These are phyloP conservation scores for Aspergillus sp. DNA, from an alignment of 2,329 filamentous ascomycete species.

Conservation along the genomic window DNA sequence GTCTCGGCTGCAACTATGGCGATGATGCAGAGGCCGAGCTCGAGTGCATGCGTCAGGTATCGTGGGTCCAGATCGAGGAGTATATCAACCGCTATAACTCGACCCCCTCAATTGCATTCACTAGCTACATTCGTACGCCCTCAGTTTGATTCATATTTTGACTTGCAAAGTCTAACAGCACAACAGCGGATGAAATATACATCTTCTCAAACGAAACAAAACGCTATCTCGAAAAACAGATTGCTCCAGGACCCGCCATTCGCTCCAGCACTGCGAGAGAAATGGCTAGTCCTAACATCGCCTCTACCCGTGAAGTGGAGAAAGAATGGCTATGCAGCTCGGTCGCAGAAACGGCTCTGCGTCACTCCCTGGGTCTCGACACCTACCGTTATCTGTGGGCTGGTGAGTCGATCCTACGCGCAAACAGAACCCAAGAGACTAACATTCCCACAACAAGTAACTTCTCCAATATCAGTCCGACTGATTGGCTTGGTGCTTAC, in stretches of 20 bases:
- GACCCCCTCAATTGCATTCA: slow-evolving; percentile 20
- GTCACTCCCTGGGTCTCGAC: slow-evolving; percentile 9
- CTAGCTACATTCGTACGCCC: background rate
- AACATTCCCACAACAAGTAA: background rate
- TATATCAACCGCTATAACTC: slow-evolving; percentile 24
- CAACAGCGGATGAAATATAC: slow-evolving; percentile 22
- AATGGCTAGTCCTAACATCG: slow-evolving; percentile 14
- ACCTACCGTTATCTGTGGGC: slow-evolving; percentile 43
- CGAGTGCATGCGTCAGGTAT: slow-evolving; percentile 27
- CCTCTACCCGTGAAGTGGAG: slow-evolving; percentile 2
- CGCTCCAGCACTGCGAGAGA: slow-evolving; percentile 14
- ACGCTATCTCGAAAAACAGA: background rate
- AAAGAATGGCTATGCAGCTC: slow-evolving; percentile 12
- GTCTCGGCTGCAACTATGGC: slow-evolving; percentile 23
- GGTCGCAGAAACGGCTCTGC: slow-evolving; percentile 8
- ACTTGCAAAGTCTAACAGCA: background rate
- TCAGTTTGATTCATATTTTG: background rate
- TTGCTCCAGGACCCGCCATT: slow-evolving; percentile 14
- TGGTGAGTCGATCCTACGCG: slow-evolving; percentile 24
- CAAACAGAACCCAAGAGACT: background rate
- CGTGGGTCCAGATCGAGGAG: slow-evolving; percentile 23
- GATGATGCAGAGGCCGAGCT: slow-evolving; percentile 22
- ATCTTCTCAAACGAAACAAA: slow-evolving; percentile 24
- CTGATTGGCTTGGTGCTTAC: slow-evolving; percentile 43
- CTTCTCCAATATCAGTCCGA: slow-evolving; percentile 41